phyloP scores from a whole-genome alignment of 2,329 filamentous ascomycete species.

The Aspergillus ochraceoroseus region DNA sequence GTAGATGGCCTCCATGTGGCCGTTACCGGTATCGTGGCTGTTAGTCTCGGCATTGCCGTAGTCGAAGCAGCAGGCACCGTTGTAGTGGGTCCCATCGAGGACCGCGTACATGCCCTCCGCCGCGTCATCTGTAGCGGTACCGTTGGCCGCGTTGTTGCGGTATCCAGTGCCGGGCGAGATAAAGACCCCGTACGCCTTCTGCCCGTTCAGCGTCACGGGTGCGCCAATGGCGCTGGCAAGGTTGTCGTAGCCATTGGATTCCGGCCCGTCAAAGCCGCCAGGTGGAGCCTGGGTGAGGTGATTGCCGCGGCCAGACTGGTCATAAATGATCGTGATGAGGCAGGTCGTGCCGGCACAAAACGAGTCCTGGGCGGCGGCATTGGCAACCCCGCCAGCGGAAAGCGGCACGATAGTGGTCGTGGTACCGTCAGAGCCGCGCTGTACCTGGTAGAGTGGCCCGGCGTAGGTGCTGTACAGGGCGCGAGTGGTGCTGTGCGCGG shows the following conservation, averaged over 20 bases:
- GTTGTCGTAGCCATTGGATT: conserved; percentile 55
- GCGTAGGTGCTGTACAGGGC: conserved; percentile 54
- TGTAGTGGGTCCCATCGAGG: conserved; percentile 34
- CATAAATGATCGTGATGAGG: conserved; percentile 60
- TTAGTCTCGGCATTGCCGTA: conserved; percentile 56
- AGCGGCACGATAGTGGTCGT: conserved; percentile 50
- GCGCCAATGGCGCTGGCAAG: conserved; percentile 56
- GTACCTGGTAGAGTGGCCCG: conserved; percentile 57
- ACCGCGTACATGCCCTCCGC: conserved; percentile 41
- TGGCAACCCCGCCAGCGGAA: conserved; percentile 58
- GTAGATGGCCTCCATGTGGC: conserved; percentile 67
- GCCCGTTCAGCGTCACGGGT: conserved; percentile 56
- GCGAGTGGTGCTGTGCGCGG: conserved; percentile 61
- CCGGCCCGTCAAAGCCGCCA: conserved; percentile 55
- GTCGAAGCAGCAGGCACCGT: conserved; percentile 46
- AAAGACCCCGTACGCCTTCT: conserved; percentile 62
- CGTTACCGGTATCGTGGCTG: conserved; percentile 53
- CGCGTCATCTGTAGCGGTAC: conserved; percentile 52
- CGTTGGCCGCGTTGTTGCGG: conserved; percentile 53
- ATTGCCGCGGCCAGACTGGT: conserved; percentile 59
- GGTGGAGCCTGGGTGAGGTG: conserved; percentile 60
- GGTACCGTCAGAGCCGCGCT: conserved; percentile 49
- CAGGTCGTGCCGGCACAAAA: conserved; percentile 61
- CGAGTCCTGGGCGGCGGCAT: conserved; percentile 56
- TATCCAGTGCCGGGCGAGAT: conserved; percentile 59